Percentiles rank a stretch among this genome's conserved stretches.
These are phyloP conservation scores for Fraxinus velutina DNA, from an alignment of 305 asterid species.

Conservation along the genomic window DNA sequence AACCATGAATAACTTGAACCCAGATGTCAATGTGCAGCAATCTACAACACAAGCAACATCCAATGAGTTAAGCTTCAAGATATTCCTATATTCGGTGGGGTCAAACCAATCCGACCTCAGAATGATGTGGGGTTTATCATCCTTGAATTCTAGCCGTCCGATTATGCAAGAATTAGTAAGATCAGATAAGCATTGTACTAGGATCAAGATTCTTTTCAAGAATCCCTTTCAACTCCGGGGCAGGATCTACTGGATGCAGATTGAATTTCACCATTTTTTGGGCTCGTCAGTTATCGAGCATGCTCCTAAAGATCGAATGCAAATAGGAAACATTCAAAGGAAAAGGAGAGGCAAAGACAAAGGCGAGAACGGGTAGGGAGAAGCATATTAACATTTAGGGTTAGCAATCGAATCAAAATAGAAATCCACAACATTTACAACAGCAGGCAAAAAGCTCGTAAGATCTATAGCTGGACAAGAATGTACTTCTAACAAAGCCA, in stretches of 20 bases:
- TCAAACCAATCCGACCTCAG: neutral
- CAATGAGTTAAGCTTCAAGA: neutral
- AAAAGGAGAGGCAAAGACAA: neutral
- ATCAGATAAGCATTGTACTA: neutral
- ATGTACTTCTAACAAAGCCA: neutral
- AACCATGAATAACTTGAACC: neutral
- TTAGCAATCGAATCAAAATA: neutral
- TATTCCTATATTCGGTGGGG: neutral
- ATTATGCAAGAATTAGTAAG: neutral
- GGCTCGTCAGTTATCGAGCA: neutral
- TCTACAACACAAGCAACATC: neutral
- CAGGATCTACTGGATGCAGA: neutral
- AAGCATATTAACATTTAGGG: neutral
- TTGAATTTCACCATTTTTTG: neutral
- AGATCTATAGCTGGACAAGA: neutral
- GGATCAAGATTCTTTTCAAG: neutral
- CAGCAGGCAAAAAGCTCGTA: neutral
- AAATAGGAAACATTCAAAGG: neutral
- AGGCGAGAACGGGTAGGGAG: neutral
- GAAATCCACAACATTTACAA: neutral
- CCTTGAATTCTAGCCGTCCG: neutral
- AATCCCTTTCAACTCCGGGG: neutral
- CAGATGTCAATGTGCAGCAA: neutral
- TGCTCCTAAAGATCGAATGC: neutral
- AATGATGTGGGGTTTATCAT: neutral